A percentile compares a stretch with the other conserved stretches of the same genome.
These are phyloP conservation scores for Aristolochia californica DNA, from an alignment of 164 flowering plant species.

Conservation along the genomic window DNA sequence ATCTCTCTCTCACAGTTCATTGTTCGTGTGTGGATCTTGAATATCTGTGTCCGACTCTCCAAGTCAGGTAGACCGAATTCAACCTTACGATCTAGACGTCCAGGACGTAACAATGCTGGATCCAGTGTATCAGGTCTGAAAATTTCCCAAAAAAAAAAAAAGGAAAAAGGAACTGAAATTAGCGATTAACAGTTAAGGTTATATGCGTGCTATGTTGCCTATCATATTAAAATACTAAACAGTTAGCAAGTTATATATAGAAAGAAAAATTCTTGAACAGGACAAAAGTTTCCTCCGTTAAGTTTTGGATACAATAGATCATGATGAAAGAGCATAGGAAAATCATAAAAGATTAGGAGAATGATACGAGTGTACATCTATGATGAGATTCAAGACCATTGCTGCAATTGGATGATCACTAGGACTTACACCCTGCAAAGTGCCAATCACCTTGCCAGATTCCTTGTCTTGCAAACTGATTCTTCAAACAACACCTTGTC, in stretches of 20 bases:
- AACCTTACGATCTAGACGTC: constrained; percentile 72
- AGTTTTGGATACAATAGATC: too few relatives aligned
- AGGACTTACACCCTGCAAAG: too few relatives aligned
- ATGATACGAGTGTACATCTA: too few relatives aligned
- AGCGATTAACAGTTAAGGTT: neutral
- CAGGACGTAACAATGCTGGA: constrained; percentile 73
- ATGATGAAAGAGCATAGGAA: too few relatives aligned
- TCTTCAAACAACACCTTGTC: too few relatives aligned
- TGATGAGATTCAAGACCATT: too few relatives aligned
- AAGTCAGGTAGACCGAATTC: constrained; percentile 81
- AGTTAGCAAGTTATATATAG: neutral
- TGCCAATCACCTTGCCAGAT: too few relatives aligned
- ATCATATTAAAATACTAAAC: too few relatives aligned
- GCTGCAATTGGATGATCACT: too few relatives aligned
- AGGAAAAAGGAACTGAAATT: neutral
- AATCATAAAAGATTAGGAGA: too few relatives aligned
- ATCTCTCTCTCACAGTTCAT: neutral
- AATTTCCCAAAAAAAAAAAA: neutral
- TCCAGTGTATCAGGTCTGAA: constrained; percentile 69
- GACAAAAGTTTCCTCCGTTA: neutral
- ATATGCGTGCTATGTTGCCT: neutral
- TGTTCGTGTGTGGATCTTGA: constrained; percentile 41
- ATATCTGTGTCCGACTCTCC: constrained; percentile 76
- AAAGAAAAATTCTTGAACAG: neutral
- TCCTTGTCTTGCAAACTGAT: too few relatives aligned